Evolutionary conservation across 2,329 filamentous ascomycete species (phyloP).

Genomic region (Claviceps sorghi): DNA sequence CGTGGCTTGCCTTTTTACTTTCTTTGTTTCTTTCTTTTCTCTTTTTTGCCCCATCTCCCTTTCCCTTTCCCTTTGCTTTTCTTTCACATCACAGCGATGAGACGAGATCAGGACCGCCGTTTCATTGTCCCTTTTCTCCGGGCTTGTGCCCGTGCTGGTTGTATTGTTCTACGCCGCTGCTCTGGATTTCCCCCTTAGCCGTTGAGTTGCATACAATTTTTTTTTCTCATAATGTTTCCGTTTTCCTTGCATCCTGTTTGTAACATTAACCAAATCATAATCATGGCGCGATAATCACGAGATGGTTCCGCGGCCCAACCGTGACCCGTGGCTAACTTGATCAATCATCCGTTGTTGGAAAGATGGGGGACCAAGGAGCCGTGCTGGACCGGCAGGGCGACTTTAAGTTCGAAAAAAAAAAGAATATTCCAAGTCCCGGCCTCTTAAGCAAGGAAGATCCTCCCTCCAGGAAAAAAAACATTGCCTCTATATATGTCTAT

Average conservation of each 20-base stretch:
- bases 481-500: background rate
- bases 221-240: background rate
- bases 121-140: background rate
- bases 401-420: background rate
- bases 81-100: background rate
- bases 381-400: background rate
- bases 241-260: conserved; percentile 1
- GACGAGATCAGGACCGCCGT: background rate
- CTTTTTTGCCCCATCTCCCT: too few species aligned
- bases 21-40: too few species aligned
- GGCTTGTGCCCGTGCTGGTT: background rate
- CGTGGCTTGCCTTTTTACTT: background rate
- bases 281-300: conserved; percentile 5
- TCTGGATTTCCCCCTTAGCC: conserved; percentile 1
- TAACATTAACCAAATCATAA: conserved; percentile 6
- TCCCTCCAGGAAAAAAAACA: background rate
- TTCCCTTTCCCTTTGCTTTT: background rate
- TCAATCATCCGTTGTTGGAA: background rate
- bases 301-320: background rate
- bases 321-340: background rate
- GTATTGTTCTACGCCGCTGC: background rate
- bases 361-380: background rate
- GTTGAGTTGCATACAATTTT: background rate
- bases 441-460: too few species aligned
- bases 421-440: background rate